Conservation (phyloP, 805 yeast genomes). For the Torulaspora delbrueckii region DNA sequence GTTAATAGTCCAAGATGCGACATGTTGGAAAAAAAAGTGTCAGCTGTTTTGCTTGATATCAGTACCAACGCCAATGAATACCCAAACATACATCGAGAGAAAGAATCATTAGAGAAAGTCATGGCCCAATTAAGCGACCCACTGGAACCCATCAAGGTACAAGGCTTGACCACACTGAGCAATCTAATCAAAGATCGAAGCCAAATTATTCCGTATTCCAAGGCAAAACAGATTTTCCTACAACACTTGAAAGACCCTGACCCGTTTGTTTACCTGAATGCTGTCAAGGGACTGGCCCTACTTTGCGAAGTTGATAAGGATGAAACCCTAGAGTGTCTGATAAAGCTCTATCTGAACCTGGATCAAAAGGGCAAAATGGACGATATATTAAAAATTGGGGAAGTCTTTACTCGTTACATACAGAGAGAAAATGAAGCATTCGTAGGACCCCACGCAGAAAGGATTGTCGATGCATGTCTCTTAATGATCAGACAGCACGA, state of each 20-base stretch:
- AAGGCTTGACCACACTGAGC: slow-evolving; percentile 66
- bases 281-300: slow-evolving; percentile 69
- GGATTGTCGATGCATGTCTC: slow-evolving; percentile 44
- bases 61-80: not conserved
- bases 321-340: slow-evolving; percentile 37
- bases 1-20: slow-evolving; percentile 1
- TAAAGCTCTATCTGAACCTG: slow-evolving; percentile 38
- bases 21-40: not conserved
- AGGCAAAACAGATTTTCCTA: slow-evolving; percentile 58
- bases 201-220: slow-evolving; percentile 46
- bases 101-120: slow-evolving; percentile 50
- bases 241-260: slow-evolving; percentile 69
- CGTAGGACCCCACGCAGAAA: slow-evolving; percentile 40
- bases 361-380: slow-evolving; percentile 44
- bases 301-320: slow-evolving; percentile 45
- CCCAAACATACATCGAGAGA: slow-evolving; percentile 25
- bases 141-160: slow-evolving; percentile 77
- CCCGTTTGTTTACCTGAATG: slow-evolving; percentile 81
- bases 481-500: slow-evolving; percentile 36
- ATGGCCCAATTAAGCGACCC: slow-evolving; percentile 68
- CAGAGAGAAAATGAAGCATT: slow-evolving; percentile 46
- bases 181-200: slow-evolving; percentile 49
- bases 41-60: not conserved
- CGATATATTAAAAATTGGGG: slow-evolving; percentile 75
- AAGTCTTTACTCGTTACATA: slow-evolving; percentile 62